These are phyloP conservation scores for Capsicum rhomboideum DNA, from an alignment of 257 asterid species.

Conservation along the genomic window DNA sequence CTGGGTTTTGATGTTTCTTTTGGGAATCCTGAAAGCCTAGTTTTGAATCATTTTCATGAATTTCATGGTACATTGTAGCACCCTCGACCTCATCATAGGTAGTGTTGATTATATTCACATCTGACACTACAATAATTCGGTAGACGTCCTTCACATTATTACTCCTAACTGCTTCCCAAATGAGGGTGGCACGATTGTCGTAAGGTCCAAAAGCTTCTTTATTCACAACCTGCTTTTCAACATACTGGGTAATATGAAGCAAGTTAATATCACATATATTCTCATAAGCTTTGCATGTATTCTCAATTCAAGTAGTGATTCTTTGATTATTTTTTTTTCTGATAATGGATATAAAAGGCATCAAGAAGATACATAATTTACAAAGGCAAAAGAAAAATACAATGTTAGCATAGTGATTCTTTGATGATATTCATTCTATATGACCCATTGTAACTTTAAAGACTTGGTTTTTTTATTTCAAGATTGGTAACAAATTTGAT, in stretches of 20 bases:
- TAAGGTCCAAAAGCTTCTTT: conserved; percentile 37
- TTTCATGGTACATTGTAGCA: conserved; percentile 29
- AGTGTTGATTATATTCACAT: conserved; percentile 48
- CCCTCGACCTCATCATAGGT: conserved; percentile 50
- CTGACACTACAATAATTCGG: conserved; percentile 43
- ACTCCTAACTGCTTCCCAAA: conserved; percentile 87
- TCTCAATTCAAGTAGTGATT: not conserved
- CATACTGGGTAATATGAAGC: conserved; percentile 55
- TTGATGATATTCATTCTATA: not conserved
- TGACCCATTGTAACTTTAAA: not conserved
- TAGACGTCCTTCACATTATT: conserved; percentile 68
- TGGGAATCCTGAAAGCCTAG: conserved; percentile 22
- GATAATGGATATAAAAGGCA: not conserved
- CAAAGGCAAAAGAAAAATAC: not conserved
- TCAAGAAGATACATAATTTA: not conserved
- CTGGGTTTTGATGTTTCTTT: conserved; percentile 41
- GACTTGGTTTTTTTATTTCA: not conserved
- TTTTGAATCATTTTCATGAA: conserved; percentile 21
- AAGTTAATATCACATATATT: not conserved
- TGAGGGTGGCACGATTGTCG: conserved; percentile 27
- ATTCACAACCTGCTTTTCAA: conserved; percentile 54
- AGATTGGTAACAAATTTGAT: not conserved
- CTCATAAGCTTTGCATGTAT: not conserved
- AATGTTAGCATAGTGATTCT: not conserved
- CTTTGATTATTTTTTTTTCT: not conserved